These are phyloP conservation scores for Mortierella sp. DNA, from an alignment of 371 early-diverging fungal species.

Conservation along the genomic window DNA sequence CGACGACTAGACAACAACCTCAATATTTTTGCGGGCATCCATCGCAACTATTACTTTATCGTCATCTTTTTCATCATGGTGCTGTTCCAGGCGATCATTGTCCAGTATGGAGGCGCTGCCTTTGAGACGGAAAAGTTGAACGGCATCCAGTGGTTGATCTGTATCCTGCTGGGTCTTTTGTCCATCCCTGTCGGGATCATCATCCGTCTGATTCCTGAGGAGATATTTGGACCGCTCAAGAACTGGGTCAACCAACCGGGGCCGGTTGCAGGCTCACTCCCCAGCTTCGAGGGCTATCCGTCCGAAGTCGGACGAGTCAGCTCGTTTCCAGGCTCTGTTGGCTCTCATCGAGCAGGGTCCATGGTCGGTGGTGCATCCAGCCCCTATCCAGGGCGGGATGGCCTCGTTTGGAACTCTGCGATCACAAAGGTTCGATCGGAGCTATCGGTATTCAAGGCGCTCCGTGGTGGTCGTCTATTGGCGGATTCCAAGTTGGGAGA, in stretches of 20 bases:
- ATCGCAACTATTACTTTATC: constrained; percentile 69
- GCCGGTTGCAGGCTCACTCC: constrained; percentile 13
- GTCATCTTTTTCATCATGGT: constrained; percentile 67
- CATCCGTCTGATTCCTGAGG: constrained; percentile 73
- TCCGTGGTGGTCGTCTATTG: constrained; percentile 58
- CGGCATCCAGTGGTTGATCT: constrained; percentile 72
- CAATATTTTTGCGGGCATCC: constrained; percentile 69
- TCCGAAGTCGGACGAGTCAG: constrained; percentile 21
- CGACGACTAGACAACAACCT: constrained; percentile 74
- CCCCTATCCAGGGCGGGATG: constrained; percentile 38
- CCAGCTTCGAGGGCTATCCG: constrained; percentile 31
- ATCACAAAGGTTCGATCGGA: constrained; percentile 51
- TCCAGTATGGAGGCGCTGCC: constrained; percentile 71
- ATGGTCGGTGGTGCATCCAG: constrained; percentile 21
- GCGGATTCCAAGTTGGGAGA: constrained; percentile 44
- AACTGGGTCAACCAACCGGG: constrained; percentile 32
- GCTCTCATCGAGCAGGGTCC: constrained; percentile 34
- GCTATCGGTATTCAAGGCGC: constrained; percentile 53
- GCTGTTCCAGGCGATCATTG: constrained; percentile 69
- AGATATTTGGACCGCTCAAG: constrained; percentile 42
- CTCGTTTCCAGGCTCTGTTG: constrained; percentile 56
- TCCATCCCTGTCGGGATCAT: constrained; percentile 79
- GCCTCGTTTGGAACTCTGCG: constrained; percentile 53
- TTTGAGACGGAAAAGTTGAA: constrained; percentile 66
- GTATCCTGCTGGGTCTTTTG: constrained; percentile 72